Conservation (phyloP, 2,329 filamentous ascomycete species). For the Magnaporthiopsis poae region DNA sequence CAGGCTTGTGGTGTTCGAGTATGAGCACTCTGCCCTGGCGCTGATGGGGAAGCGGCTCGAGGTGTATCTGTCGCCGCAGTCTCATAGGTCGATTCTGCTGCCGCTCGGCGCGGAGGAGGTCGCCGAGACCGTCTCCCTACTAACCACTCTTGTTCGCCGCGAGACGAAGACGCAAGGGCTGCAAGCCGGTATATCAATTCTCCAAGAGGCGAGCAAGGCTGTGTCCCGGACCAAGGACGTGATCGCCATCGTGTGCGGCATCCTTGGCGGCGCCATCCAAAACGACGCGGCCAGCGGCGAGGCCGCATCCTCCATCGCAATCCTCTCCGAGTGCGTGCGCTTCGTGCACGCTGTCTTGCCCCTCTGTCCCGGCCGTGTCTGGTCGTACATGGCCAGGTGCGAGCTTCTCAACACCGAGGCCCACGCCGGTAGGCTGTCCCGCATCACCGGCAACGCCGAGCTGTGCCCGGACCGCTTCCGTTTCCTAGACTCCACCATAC, state of each 20-base stretch:
- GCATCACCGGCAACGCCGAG: slow-evolving; percentile 74
- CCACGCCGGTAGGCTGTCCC: slow-evolving; percentile 64
- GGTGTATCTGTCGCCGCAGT: slow-evolving; percentile 50
- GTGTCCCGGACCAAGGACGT: slow-evolving; percentile 59
- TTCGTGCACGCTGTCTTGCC: slow-evolving; percentile 67
- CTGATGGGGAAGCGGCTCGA: slow-evolving; percentile 70
- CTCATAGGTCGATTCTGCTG: slow-evolving; percentile 42
- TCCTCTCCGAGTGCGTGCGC: slow-evolving; percentile 62
- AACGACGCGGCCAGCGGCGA: slow-evolving; percentile 48
- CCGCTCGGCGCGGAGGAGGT: slow-evolving; percentile 50
- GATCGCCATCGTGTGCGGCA: slow-evolving; percentile 70
- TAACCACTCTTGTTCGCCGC: slow-evolving; percentile 59
- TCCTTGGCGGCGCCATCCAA: slow-evolving; percentile 63
- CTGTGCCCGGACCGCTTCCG: slow-evolving; percentile 66
- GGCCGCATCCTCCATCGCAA: slow-evolving; percentile 50
- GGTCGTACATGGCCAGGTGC: slow-evolving; percentile 79
- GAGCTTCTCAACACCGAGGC: slow-evolving; percentile 68
- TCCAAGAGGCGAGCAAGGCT: slow-evolving; percentile 49
- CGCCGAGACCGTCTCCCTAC: slow-evolving; percentile 62
- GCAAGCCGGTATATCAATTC: slow-evolving; percentile 34
- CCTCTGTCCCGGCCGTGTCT: slow-evolving; percentile 73
- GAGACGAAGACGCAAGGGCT: slow-evolving; percentile 25
- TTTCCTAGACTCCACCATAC: slow-evolving; percentile 64
- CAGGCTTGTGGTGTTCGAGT: slow-evolving; percentile 66
- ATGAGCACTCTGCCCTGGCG: slow-evolving; percentile 68